Conservation (phyloP, 192 early-diverging fungal genomes). For the Entophlyctis luteolus region DNA sequence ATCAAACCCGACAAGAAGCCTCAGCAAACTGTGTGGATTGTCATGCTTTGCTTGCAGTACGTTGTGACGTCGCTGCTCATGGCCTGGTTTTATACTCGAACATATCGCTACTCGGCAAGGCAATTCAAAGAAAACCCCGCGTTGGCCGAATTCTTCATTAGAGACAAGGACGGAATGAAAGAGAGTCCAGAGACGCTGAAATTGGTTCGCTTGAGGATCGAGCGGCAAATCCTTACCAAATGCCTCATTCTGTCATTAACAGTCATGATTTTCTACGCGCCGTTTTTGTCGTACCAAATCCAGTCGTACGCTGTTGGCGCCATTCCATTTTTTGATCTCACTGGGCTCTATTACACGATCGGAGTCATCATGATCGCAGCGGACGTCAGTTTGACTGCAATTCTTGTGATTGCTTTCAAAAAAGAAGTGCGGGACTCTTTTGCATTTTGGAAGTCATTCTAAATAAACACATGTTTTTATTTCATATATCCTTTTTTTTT, state of each 20-base stretch:
- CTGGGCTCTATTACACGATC: background rate
- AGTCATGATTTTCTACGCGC: conserved; percentile 2
- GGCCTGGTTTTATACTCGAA: background rate
- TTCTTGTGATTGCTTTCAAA: background rate
- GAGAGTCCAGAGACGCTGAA: background rate
- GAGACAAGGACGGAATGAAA: background rate
- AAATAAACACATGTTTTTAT: too few species aligned
- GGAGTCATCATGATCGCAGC: background rate
- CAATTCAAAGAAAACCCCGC: background rate
- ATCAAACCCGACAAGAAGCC: background rate
- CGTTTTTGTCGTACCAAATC: conserved; percentile 11
- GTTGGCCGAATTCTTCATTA: background rate
- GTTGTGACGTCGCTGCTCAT: too few species aligned
- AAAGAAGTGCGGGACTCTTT: conserved; percentile 5
- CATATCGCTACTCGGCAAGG: background rate
- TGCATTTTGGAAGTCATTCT: background rate
- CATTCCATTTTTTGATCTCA: background rate
- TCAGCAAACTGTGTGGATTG: background rate
- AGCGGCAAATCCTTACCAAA: conserved; percentile 7
- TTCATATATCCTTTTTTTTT: too few species aligned
- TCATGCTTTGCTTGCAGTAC: background rate
- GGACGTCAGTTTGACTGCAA: background rate
- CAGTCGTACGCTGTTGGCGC: background rate
- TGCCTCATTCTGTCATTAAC: background rate
- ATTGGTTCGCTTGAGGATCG: background rate